A percentile compares a stretch with the other conserved stretches of the same genome.
Evolutionary conservation across 2,329 filamentous ascomycete species (phyloP).

Genomic region (Aspergillus fructus): DNA sequence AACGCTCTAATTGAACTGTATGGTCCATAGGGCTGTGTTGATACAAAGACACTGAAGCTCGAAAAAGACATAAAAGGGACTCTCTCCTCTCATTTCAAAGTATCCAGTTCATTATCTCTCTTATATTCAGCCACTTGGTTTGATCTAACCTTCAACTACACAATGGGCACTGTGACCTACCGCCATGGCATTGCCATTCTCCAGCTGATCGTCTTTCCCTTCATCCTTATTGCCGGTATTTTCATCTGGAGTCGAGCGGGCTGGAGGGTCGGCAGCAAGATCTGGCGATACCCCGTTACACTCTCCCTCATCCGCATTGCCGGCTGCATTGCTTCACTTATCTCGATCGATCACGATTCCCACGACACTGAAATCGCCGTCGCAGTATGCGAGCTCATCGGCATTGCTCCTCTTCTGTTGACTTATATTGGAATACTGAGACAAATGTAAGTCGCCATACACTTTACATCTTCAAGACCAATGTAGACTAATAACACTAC

Average conservation of each 20-base stretch:
- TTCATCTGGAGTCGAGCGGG: conserved; percentile 29
- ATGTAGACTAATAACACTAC: neutral
- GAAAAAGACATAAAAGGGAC: too few species aligned
- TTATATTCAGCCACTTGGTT: too few species aligned
- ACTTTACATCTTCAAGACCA: neutral
- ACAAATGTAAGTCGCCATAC: conserved; percentile 24
- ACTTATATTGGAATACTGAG: conserved; percentile 27
- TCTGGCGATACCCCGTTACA: conserved; percentile 28
- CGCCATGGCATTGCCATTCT: conserved; percentile 30
- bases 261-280: conserved; percentile 27
- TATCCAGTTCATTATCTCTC: too few species aligned
- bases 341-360: conserved; percentile 22
- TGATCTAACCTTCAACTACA: neutral
- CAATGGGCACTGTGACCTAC: conserved; percentile 26
- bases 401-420: conserved; percentile 28
- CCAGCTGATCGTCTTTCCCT: conserved; percentile 29
- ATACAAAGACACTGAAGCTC: too few species aligned
- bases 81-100: too few species aligned
- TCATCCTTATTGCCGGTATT: conserved; percentile 24
- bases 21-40: neutral
- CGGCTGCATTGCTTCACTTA: conserved; percentile 26
- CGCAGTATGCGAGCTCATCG: conserved; percentile 30
- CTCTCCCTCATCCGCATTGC: conserved; percentile 31
- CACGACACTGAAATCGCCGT: conserved; percentile 19
- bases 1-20: neutral